These are phyloP conservation scores for Aegilops tauschii DNA, from an alignment of 176 grass and related monocot species.

Conservation along the genomic window DNA sequence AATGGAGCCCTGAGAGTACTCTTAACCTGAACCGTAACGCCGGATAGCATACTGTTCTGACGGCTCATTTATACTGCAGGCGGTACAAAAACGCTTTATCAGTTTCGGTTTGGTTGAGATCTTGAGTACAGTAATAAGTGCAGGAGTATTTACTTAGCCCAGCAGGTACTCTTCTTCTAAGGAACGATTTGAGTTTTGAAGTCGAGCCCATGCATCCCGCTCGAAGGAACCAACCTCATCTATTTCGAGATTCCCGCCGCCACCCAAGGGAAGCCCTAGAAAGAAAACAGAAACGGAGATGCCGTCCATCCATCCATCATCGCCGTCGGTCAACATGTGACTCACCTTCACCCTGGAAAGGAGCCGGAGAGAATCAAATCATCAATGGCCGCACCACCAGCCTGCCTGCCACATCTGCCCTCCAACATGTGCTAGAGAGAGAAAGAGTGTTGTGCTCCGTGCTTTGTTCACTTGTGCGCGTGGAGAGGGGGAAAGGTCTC, in stretches of 20 bases:
- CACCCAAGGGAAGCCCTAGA: not conserved
- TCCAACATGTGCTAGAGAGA: slow-evolving; percentile 33
- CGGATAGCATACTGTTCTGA: slow-evolving; percentile 2
- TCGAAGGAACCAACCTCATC: not conserved
- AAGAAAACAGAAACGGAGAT: not conserved
- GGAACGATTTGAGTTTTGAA: not conserved
- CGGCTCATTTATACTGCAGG: slow-evolving; percentile 17
- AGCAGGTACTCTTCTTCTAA: too few species aligned
- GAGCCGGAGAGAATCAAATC: slow-evolving; percentile 33
- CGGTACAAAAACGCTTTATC: not conserved
- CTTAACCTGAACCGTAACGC: not conserved
- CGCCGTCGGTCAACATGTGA: slow-evolving; percentile 52
- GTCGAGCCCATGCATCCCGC: not conserved
- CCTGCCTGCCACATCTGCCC: slow-evolving; percentile 42
- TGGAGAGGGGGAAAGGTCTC: not conserved
- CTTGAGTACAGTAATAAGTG: not conserved
- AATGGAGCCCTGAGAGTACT: not conserved
- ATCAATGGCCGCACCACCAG: not conserved
- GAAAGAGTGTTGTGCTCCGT: not conserved
- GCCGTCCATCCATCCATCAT: not conserved
- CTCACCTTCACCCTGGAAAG: slow-evolving; percentile 29
- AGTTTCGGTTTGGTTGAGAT: not conserved
- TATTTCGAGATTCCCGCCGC: not conserved
- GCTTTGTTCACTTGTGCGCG: not conserved
- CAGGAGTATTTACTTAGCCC: not conserved